Base-by-base conservation (phyloP, 2,329 filamentous ascomycete species). In the Botrytis hyacinthi region DNA sequence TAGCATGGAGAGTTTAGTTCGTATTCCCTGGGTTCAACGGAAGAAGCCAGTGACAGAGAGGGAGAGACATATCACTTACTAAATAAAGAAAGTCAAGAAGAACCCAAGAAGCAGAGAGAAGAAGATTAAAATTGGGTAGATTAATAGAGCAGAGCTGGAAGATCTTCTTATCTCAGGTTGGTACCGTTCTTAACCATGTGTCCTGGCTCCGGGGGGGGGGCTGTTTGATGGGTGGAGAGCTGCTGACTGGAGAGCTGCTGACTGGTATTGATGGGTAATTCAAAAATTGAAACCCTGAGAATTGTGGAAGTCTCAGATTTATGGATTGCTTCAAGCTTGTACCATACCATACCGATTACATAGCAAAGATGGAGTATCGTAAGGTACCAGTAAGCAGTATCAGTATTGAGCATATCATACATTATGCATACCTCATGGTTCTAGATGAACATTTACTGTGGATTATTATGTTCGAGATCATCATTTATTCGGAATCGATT, bases 61-160 rank as follows among this genome's bases (percentile, higher is more conserved):
- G 29, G 65, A 40, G 46, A n/a, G 65, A 29, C 22, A 22, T 35
- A 14, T 54, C 32, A 20, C 32, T n/a, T 51, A 22, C 14, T 14
- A 5, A 16, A 35, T 8, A 26, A 1, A 37, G 29, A 48, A 66
- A 67, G n/a, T 26, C 29, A 46, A 32, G 62, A 66, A 48, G 20
- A 66, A 51, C 20, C 63, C 29, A 66, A 51, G 44, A 51, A 66
- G 7, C n/a, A 26, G n/a, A 67, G 29, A 51, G 63, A 48, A 67
- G 46, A 26, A 51, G 65, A 67, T 67, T 37, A 51, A 65, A 67
- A 54, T 54, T 67, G 65, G 44, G 29, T 10, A 9, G 46, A 57
- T 68, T 46, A 42, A 40, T 14, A 22, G 9, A 42, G 26, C 22
- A 22, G 9, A 42, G 26, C 14, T 40, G 40, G 65, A 32, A 42